Percentiles rank a stretch among this genome's conserved stretches.
Conservation (phyloP, 2,329 filamentous ascomycete species). For the Sarocladium strictum region DNA sequence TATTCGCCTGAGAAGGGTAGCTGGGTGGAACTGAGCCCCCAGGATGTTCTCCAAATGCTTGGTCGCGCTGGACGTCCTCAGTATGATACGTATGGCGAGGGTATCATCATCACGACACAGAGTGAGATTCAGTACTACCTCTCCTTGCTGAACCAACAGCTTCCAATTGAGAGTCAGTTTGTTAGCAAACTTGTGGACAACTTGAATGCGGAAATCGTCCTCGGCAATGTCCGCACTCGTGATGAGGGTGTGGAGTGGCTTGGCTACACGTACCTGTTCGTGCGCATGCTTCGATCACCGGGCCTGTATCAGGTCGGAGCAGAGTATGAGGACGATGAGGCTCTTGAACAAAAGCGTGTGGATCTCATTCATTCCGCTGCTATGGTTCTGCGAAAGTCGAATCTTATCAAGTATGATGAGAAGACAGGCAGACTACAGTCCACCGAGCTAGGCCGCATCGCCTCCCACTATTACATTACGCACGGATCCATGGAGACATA, state of each 20-base stretch:
- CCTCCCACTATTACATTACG: conserved; percentile 98
- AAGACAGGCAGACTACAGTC: conserved; percentile 82
- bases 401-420: conserved; percentile 91
- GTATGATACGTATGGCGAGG: conserved; percentile 95
- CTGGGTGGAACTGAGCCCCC: conserved; percentile 95
- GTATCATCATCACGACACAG: conserved; percentile 97
- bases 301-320: conserved; percentile 92
- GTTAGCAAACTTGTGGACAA: conserved; percentile 92
- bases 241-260: conserved; percentile 99
- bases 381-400: conserved; percentile 77
- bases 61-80: conserved; percentile 94
- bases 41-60: conserved; percentile 98
- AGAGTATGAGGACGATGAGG: conserved; percentile 89
- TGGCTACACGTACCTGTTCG: conserved; percentile 95
- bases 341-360: conserved; percentile 93
- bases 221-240: conserved; percentile 84
- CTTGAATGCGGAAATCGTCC: conserved; percentile 89
- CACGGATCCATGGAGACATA: conserved; percentile 96
- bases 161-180: conserved; percentile 96
- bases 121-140: conserved; percentile 95
- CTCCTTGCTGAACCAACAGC: conserved; percentile 90
- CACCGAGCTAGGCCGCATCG: conserved; percentile 90
- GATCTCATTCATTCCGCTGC: conserved; percentile 95
- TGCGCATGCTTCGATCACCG: conserved; percentile 93
- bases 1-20: conserved; percentile 98